Evolutionary conservation across 2,329 filamentous ascomycete genomes (phyloP).

Genomic region (Alternaria consortialis): DNA sequence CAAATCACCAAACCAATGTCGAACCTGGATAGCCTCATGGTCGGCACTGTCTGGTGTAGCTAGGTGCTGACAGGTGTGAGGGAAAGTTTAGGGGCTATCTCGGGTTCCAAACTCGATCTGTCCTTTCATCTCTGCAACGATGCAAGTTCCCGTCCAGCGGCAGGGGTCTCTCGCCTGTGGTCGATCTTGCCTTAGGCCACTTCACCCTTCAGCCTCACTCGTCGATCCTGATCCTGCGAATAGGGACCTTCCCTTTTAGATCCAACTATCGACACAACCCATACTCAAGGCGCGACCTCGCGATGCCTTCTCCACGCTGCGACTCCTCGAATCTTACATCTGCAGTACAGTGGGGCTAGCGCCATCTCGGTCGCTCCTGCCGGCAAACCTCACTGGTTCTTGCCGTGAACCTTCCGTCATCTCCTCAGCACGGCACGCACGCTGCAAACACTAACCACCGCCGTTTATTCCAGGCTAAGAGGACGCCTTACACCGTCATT

Average conservation of each 20-base stretch:
- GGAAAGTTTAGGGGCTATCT: constrained; percentile 39
- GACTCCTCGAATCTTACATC: constrained; percentile 17
- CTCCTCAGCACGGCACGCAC: constrained; percentile 29
- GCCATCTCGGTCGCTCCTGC: constrained; percentile 29
- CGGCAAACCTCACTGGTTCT: constrained; percentile 41
- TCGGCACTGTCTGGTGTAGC: constrained; percentile 9
- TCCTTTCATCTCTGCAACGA: constrained; percentile 39
- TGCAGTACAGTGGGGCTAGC: constrained; percentile 15
- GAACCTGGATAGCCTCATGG: constrained; percentile 39
- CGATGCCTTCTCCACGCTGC: constrained; percentile 4
- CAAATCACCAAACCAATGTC: constrained; percentile 49
- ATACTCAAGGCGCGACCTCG: constrained; percentile 10
- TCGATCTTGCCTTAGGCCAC: constrained; percentile 25
- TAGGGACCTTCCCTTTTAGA: constrained; percentile 6
- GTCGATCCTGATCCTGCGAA: constrained; percentile 42
- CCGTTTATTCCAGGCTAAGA: constrained; percentile 13
- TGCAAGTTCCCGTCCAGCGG: constrained; percentile 39
- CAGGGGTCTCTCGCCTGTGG: constrained; percentile 22
- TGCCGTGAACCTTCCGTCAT: constrained; percentile 21
- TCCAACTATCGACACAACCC: constrained; percentile 1
- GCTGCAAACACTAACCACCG: constrained; percentile 13
- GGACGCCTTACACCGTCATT: constrained; percentile 10
- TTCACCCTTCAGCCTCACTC: constrained; percentile 46
- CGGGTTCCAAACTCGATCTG: constrained; percentile 40
- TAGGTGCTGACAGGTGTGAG: not conserved